Evolutionary conservation across 371 early-diverging fungal species (phyloP).

Genomic region (Lichtheimia corymbifera): DNA sequence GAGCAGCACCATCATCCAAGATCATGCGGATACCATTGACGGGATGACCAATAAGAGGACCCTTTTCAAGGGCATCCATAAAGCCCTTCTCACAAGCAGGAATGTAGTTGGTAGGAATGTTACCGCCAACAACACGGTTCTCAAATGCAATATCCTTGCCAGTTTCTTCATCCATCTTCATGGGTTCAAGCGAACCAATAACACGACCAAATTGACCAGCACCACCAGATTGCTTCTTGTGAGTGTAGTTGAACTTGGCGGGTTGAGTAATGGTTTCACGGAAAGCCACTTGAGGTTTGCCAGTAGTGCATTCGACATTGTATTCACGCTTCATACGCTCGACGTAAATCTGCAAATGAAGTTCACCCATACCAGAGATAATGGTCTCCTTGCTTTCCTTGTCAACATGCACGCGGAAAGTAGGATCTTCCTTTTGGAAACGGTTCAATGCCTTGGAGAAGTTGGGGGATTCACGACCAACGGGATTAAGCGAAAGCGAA

Average conservation of each 20-base stretch:
- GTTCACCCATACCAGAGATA: conserved; percentile 92
- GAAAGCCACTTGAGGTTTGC: conserved; percentile 97
- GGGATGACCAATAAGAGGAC: conserved; percentile 90
- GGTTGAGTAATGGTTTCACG: conserved; percentile 86
- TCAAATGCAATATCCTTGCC: conserved; percentile 60
- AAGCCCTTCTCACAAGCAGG: conserved; percentile 98
- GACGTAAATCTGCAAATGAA: conserved; percentile 93
- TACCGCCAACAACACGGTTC: conserved; percentile 90
- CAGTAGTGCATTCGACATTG: conserved; percentile 89
- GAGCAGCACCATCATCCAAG: conserved; percentile 93
- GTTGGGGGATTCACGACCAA: conserved; percentile 88
- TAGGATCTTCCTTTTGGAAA: conserved; percentile 97
- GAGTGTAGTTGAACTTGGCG: conserved; percentile 92
- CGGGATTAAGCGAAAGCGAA: conserved; percentile 88
- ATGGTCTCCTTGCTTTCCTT: conserved; percentile 92
- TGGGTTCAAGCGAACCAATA: conserved; percentile 90
- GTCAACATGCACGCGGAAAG: conserved; percentile 95
- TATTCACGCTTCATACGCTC: conserved; percentile 98
- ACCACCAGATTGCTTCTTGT: conserved; percentile 98
- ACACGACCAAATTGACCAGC: conserved; percentile 96
- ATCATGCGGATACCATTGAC: conserved; percentile 88
- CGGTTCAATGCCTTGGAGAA: conserved; percentile 94
- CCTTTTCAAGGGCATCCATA: conserved; percentile 89
- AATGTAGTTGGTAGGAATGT: conserved; percentile 92
- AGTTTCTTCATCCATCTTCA: conserved; percentile 56